Percentiles rank a stretch among this genome's conserved stretches.
phyloP scores from a whole-genome alignment of 2,329 filamentous ascomycete species.

The Xylaria multiplex region DNA sequence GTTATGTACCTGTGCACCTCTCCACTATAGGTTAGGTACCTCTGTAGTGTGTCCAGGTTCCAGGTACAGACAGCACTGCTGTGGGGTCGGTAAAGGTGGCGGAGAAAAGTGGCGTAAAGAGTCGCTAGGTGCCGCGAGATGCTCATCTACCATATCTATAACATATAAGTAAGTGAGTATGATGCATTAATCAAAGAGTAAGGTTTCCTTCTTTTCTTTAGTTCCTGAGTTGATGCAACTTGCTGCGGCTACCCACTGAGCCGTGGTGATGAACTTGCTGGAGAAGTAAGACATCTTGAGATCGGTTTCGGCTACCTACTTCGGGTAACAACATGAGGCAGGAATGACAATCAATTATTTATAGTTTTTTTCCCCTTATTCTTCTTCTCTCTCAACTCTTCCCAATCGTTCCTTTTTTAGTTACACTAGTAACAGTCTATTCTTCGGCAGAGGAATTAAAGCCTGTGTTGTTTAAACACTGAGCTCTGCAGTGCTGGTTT shows the following conservation, averaged over 20 bases:
- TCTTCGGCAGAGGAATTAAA: not conserved
- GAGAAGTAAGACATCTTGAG: no score
- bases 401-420: not conserved
- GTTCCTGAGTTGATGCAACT: no score
- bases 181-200: no score
- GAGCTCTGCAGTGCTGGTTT: slow-evolving; percentile 51
- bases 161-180: not conserved
- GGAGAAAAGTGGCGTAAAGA: not conserved
- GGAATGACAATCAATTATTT: not conserved
- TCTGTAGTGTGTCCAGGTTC: no score
- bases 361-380: not conserved
- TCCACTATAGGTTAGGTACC: not conserved
- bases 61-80: not conserved
- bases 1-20: not conserved
- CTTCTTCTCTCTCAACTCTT: not conserved
- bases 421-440: not conserved
- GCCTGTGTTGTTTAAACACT: slow-evolving; percentile 48
- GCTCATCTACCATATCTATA: no score
- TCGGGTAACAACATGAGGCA: no score
- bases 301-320: not conserved
- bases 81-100: slow-evolving; percentile 2
- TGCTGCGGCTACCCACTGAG: no score
- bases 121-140: no score
- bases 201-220: no score
- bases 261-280: no score